Conservation (phyloP, 352 stramenopile species). For the Pythium brachiatum region DNA sequence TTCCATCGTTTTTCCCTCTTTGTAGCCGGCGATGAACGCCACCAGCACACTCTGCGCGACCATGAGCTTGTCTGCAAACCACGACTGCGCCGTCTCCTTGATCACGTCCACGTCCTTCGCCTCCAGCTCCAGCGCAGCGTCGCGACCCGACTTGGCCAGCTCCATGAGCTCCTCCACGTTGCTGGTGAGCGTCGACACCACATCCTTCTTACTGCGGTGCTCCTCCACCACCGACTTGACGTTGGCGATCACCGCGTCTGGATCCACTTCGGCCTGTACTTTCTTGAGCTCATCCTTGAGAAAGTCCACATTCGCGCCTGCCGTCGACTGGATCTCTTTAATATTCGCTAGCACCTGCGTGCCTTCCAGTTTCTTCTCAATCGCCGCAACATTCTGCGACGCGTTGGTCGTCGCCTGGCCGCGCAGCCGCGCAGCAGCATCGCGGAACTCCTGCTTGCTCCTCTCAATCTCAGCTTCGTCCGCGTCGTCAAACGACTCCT, state of each 20-base stretch:
- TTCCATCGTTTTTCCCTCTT: constrained; percentile 74
- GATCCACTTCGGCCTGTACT: constrained; percentile 57
- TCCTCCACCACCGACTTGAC: constrained; percentile 58
- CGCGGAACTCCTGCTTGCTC: constrained; percentile 64
- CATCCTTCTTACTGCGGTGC: constrained; percentile 64
- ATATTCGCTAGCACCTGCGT: constrained; percentile 63
- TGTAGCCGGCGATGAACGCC: constrained; percentile 83
- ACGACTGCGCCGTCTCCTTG: constrained; percentile 66
- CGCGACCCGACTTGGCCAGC: constrained; percentile 53
- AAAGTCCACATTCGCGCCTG: constrained; percentile 52
- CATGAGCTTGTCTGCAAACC: constrained; percentile 82
- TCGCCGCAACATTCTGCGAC: constrained; percentile 50
- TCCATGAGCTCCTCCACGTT: constrained; percentile 71
- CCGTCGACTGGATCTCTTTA: constrained; percentile 42
- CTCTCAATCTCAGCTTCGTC: constrained; percentile 57
- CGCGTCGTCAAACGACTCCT: constrained; percentile 48
- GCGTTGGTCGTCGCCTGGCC: constrained; percentile 57
- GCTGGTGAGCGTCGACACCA: constrained; percentile 59
- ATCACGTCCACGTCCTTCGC: constrained; percentile 58
- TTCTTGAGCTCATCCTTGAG: constrained; percentile 52
- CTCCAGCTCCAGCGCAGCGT: constrained; percentile 58
- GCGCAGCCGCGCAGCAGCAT: constrained; percentile 40
- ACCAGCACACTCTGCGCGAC: constrained; percentile 78
- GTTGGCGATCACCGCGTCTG: constrained; percentile 53
- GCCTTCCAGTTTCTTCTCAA: constrained; percentile 67